Evolutionary conservation across 352 stramenopile species (phyloP).

Genomic region (Phytophthora tentaculata): DNA sequence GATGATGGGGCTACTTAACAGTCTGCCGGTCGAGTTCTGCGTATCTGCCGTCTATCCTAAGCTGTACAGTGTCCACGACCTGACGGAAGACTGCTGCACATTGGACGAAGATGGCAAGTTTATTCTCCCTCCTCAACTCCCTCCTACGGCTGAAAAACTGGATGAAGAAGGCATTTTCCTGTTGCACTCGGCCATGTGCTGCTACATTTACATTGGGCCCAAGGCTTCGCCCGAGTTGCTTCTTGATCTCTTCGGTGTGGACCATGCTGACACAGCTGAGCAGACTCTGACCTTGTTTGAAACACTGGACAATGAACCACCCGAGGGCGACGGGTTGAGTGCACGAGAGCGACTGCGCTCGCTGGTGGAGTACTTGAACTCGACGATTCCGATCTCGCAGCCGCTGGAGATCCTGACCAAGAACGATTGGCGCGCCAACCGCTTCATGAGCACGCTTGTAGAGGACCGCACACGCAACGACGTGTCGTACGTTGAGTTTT

Average conservation of each 20-base stretch:
- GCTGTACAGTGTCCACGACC: slow-evolving; percentile 87
- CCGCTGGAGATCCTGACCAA: slow-evolving; percentile 86
- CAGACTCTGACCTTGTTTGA: slow-evolving; percentile 76
- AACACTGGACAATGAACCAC: slow-evolving; percentile 54
- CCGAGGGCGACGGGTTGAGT: slow-evolving; percentile 45
- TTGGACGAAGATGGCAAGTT: slow-evolving; percentile 85
- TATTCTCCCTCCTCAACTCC: slow-evolving; percentile 74
- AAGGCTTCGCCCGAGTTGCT: slow-evolving; percentile 73
- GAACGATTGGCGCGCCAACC: slow-evolving; percentile 83
- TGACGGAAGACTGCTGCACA: slow-evolving; percentile 81
- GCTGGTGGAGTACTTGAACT: slow-evolving; percentile 83
- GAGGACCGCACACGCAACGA: slow-evolving; percentile 88
- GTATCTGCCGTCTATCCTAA: slow-evolving; percentile 90
- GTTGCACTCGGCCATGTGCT: slow-evolving; percentile 86
- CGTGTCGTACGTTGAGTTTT: slow-evolving; percentile 91
- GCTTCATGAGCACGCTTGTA: slow-evolving; percentile 87
- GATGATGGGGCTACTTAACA: slow-evolving; percentile 86
- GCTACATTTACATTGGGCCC: slow-evolving; percentile 89
- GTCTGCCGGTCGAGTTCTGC: slow-evolving; percentile 79
- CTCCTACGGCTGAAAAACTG: slow-evolving; percentile 87
- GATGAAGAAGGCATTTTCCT: slow-evolving; percentile 88
- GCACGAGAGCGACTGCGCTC: slow-evolving; percentile 70
- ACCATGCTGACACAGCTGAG: slow-evolving; percentile 81
- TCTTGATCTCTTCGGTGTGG: slow-evolving; percentile 83
- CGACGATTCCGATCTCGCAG: slow-evolving; percentile 83